These are phyloP conservation scores for Dipteronia sinensis DNA, from an alignment of 345 rosid species.

Conservation along the genomic window DNA sequence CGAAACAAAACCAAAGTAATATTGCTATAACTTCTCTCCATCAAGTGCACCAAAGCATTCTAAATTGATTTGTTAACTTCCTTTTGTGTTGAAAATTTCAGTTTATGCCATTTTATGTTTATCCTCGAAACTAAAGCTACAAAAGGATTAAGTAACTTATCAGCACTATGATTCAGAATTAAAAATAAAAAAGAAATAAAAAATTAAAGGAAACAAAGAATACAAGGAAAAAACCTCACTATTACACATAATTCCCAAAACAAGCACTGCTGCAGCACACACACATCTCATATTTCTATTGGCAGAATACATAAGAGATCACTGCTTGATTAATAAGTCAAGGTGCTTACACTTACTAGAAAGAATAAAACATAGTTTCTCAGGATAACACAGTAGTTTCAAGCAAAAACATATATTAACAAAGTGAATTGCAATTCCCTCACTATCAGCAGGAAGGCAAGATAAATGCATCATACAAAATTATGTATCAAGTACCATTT, in stretches of 20 bases:
- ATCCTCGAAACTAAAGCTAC: not conserved
- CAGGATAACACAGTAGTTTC: not conserved
- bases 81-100: not conserved
- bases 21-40: not conserved
- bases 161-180: not conserved
- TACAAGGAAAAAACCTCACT: not conserved
- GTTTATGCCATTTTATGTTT: not conserved
- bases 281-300: not conserved
- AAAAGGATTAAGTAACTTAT: not conserved
- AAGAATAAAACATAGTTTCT: not conserved
- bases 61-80: not conserved
- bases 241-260: not conserved
- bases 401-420: slow-evolving; percentile 16
- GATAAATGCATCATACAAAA: slow-evolving; percentile 19
- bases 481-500: slow-evolving; percentile 55
- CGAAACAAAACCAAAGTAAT: not conserved
- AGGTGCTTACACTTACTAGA: not conserved
- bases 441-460: slow-evolving; percentile 3
- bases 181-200: too few relatives aligned
- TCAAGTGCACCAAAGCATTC: not conserved
- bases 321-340: slow-evolving; percentile 1
- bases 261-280: not conserved
- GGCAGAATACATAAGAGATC: not conserved
- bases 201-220: not conserved
- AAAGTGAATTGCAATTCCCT: not conserved